A percentile compares a stretch with the other conserved stretches of the same genome.
Evolutionary conservation across 306 rosid genomes (phyloP).

Genomic region (Mimosa pudica): DNA sequence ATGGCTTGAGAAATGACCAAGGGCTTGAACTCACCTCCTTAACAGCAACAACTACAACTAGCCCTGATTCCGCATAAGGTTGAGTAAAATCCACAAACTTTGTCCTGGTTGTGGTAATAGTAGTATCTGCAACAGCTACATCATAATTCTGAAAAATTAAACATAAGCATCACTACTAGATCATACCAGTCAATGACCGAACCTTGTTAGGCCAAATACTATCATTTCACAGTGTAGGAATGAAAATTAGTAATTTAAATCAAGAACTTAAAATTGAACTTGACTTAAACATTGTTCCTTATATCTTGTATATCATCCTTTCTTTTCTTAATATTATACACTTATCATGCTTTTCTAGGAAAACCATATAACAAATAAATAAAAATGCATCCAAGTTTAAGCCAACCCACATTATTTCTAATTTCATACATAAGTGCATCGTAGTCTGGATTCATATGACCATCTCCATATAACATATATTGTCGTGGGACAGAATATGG

Average conservation of each 20-base stretch:
- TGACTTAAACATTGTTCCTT: background rate
- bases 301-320: background rate
- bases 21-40: conserved; percentile 66
- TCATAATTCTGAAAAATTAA: conserved; percentile 62
- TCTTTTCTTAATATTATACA: background rate
- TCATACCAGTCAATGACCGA: conserved; percentile 22
- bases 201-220: conserved; percentile 15
- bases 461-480: conserved; percentile 69
- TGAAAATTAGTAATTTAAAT: background rate
- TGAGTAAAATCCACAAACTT: conserved; percentile 86
- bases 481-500: conserved; percentile 71
- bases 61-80: conserved; percentile 78
- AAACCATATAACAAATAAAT: background rate
- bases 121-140: conserved; percentile 83
- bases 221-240: background rate
- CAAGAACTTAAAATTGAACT: conserved; percentile 1
- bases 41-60: conserved; percentile 69
- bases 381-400: background rate
- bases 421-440: conserved; percentile 49
- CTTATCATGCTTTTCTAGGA: background rate
- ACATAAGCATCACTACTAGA: conserved; percentile 26
- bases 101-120: conserved; percentile 79
- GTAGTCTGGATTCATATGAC: conserved; percentile 62
- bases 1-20: conserved; percentile 85
- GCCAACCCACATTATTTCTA: conserved; percentile 27